Percentiles rank a stretch among this genome's conserved stretches.
phyloP scores from a whole-genome alignment of 1,139 yeast species.

The Saccharomyces hybrid region DNA sequence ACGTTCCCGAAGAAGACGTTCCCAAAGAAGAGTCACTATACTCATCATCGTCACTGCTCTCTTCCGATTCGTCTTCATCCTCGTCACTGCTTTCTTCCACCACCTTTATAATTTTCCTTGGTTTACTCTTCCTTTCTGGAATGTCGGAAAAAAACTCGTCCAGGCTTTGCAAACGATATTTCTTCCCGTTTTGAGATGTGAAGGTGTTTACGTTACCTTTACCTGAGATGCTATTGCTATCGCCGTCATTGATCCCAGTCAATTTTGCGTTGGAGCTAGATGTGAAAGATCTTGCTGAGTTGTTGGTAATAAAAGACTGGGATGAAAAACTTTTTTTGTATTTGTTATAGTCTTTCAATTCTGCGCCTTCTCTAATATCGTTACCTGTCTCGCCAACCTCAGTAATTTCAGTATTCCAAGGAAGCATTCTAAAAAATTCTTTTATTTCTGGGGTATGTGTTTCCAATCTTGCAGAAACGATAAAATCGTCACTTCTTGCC shows the following conservation, averaged over 20 bases:
- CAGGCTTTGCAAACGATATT: conserved; percentile 60
- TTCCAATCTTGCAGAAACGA: background rate
- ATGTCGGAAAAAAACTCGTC: conserved; percentile 79
- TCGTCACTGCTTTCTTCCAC: conserved; percentile 30
- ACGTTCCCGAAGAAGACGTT: background rate
- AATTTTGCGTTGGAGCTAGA: conserved; percentile 3
- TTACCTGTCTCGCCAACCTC: conserved; percentile 7
- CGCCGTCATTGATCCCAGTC: background rate
- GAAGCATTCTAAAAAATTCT: conserved; percentile 5
- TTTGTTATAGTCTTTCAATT: conserved; percentile 26
- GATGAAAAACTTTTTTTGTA: conserved; percentile 30
- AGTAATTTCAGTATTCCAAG: conserved; percentile 13
- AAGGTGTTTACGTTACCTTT: background rate
- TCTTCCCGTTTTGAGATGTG: conserved; percentile 25
- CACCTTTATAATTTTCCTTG: conserved; percentile 30
- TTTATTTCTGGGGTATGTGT: conserved; percentile 7
- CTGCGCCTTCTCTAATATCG: conserved; percentile 20
- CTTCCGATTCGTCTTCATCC: conserved; percentile 30
- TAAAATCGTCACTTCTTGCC: conserved; percentile 16
- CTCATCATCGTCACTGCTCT: conserved; percentile 21
- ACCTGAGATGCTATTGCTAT: background rate
- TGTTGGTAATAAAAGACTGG: conserved; percentile 12
- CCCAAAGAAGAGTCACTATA: background rate
- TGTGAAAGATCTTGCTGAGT: conserved; percentile 3
- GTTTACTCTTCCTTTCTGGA: conserved; percentile 24